Evolutionary conservation across 176 grass and related monocot species (phyloP).

Genomic region (Zoysia japonica): DNA sequence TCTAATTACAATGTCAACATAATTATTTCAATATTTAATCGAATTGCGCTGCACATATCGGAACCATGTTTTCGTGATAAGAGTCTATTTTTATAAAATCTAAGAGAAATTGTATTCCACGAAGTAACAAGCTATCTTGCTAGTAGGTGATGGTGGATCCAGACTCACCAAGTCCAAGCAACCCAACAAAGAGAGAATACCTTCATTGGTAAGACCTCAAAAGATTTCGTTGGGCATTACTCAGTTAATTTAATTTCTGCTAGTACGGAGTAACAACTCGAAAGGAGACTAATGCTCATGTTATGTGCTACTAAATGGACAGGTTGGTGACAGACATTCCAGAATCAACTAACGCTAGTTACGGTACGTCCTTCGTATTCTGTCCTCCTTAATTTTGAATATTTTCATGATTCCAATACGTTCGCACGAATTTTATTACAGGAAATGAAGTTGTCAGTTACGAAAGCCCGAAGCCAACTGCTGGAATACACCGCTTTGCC

Average conservation of each 20-base stretch:
- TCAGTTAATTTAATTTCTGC: slow-evolving; percentile 15
- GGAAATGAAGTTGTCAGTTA: slow-evolving; percentile 90
- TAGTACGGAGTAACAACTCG: slow-evolving; percentile 33
- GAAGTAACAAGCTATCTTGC: slow-evolving; percentile 48
- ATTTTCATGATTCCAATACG: slow-evolving; percentile 36
- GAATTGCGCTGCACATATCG: slow-evolving; percentile 16
- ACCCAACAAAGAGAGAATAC: slow-evolving; percentile 92
- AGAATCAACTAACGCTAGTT: slow-evolving; percentile 67
- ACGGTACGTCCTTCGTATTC: slow-evolving; percentile 53
- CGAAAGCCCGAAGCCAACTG: slow-evolving; percentile 90
- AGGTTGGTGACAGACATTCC: slow-evolving; percentile 99
- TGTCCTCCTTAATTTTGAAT: slow-evolving; percentile 44
- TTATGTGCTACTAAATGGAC: slow-evolving; percentile 36
- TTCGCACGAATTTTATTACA: slow-evolving; percentile 47
- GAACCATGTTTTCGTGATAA: slow-evolving; percentile 13
- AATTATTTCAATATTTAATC: slow-evolving; percentile 30
- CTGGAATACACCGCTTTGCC: slow-evolving; percentile 92
- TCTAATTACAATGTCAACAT: neutral
- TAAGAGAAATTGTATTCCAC: slow-evolving; percentile 17
- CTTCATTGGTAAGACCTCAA: slow-evolving; percentile 78
- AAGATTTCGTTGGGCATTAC: slow-evolving; percentile 23
- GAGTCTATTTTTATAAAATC: slow-evolving; percentile 1
- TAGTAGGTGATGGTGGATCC: slow-evolving; percentile 95
- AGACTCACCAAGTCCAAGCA: slow-evolving; percentile 92
- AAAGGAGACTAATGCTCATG: slow-evolving; percentile 31